Conservation (phyloP, 163 green algal species). For the Chlorella variabilis region DNA sequence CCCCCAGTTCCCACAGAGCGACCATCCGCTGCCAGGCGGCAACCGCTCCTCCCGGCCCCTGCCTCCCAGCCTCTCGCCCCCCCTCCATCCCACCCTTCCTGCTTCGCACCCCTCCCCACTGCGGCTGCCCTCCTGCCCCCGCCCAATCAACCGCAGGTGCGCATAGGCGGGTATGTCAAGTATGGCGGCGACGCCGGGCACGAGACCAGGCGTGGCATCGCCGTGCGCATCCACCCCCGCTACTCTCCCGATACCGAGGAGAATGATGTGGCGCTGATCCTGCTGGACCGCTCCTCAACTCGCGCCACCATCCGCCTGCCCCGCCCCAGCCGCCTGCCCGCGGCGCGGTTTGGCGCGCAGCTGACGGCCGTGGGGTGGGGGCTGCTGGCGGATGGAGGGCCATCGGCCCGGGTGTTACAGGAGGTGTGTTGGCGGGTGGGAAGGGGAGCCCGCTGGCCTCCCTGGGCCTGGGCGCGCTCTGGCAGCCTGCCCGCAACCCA, state of each 20-base stretch:
- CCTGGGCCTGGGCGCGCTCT: no score
- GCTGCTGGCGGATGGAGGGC: background rate
- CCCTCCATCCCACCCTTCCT: no score
- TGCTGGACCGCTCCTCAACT: slow-evolving; percentile 4
- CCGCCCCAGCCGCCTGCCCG: background rate
- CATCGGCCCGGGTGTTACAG: background rate
- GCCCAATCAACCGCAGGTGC: background rate
- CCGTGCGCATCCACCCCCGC: background rate
- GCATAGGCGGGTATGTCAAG: slow-evolving; percentile 3
- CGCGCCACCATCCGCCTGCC: background rate
- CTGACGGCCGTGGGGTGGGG: slow-evolving; percentile 21
- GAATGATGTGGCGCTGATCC: slow-evolving; percentile 16
- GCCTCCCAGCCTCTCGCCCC: no score
- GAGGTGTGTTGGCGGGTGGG: background rate
- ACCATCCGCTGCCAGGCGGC: no score
- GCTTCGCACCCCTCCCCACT: no score
- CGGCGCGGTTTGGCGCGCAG: background rate
- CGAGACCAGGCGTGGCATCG: background rate
- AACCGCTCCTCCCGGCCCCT: no score
- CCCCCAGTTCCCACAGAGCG: no score
- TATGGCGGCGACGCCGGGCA: background rate
- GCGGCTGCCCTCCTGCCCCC: no score
- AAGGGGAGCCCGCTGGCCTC: no score
- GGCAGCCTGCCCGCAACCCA: no score
- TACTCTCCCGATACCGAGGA: background rate